Evolutionary conservation across 2,329 filamentous ascomycete species (phyloP).

Genomic region (Fusarium beomiforme): DNA sequence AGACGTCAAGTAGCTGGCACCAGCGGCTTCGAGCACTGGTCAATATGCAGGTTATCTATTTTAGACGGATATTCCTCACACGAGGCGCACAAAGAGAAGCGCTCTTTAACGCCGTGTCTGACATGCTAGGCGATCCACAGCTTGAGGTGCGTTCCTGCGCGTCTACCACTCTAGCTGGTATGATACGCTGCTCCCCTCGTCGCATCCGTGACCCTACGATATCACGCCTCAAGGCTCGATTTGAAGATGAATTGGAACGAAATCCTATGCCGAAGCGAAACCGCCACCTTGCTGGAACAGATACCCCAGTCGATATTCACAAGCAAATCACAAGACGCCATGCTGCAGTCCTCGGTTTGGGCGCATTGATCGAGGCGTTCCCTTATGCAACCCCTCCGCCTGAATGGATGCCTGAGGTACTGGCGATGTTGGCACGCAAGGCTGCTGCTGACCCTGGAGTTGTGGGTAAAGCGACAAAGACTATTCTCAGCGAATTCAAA

Average conservation of each 20-base stretch:
- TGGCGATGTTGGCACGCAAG: slow-evolving; percentile 84
- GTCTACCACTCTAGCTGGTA: slow-evolving; percentile 91
- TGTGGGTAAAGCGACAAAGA: slow-evolving; percentile 95
- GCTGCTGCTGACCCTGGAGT: slow-evolving; percentile 90
- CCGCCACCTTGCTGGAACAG: slow-evolving; percentile 68
- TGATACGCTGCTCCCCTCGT: slow-evolving; percentile 94
- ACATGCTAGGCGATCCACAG: slow-evolving; percentile 91
- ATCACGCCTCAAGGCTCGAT: slow-evolving; percentile 77
- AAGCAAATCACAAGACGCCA: slow-evolving; percentile 85
- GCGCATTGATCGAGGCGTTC: slow-evolving; percentile 92
- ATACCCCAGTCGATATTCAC: slow-evolving; percentile 76
- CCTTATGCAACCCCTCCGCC: slow-evolving; percentile 95
- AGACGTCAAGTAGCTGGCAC: slow-evolving; percentile 88
- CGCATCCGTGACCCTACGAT: slow-evolving; percentile 83
- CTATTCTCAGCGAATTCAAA: slow-evolving; percentile 95
- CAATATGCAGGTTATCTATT: slow-evolving; percentile 99
- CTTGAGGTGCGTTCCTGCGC: slow-evolving; percentile 94
- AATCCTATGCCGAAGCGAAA: slow-evolving; percentile 88
- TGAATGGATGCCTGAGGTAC: slow-evolving; percentile 89
- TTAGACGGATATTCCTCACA: slow-evolving; percentile 92
- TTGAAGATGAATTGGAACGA: slow-evolving; percentile 78
- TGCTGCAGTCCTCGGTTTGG: slow-evolving; percentile 90
- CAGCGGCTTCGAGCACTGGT: slow-evolving; percentile 93
- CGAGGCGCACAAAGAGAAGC: slow-evolving; percentile 76
- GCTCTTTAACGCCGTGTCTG: slow-evolving; percentile 91